Conservation (phyloP, 2,329 filamentous ascomycete species). For the Cercospora sp. region DNA sequence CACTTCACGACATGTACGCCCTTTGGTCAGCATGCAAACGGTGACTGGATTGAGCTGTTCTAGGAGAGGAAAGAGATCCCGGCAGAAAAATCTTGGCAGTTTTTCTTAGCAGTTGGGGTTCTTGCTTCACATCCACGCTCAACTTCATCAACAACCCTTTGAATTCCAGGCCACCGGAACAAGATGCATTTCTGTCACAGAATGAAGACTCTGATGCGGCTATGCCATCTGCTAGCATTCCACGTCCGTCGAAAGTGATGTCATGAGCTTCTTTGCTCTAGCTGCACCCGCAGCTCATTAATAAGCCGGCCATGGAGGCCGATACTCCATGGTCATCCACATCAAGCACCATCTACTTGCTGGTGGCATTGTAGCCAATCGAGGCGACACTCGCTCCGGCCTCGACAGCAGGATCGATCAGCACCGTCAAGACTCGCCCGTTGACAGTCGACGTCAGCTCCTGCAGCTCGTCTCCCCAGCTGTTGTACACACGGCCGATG, state of each 20-base stretch:
- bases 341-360: background rate
- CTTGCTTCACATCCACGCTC: background rate
- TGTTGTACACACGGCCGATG: constrained; percentile 40
- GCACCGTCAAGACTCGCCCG: constrained; percentile 40
- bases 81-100: background rate
- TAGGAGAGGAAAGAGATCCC: background rate
- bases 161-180: background rate
- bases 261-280: background rate
- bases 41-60: background rate
- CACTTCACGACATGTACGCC: background rate
- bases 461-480: constrained; percentile 42
- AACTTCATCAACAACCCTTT: background rate
- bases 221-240: background rate
- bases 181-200: background rate
- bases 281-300: background rate
- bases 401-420: constrained; percentile 41
- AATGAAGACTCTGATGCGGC: background rate
- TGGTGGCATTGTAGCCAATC: constrained; percentile 42
- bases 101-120: background rate
- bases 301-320: background rate
- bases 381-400: constrained; percentile 39
- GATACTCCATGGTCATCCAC: background rate
- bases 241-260: background rate
- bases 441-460: constrained; percentile 37
- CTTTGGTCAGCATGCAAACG: constrained; percentile 3